These are phyloP conservation scores for Pinguiococcus pyrenoidosus DNA, from an alignment of 108 stramenopile genomes.

Conservation along the genomic window DNA sequence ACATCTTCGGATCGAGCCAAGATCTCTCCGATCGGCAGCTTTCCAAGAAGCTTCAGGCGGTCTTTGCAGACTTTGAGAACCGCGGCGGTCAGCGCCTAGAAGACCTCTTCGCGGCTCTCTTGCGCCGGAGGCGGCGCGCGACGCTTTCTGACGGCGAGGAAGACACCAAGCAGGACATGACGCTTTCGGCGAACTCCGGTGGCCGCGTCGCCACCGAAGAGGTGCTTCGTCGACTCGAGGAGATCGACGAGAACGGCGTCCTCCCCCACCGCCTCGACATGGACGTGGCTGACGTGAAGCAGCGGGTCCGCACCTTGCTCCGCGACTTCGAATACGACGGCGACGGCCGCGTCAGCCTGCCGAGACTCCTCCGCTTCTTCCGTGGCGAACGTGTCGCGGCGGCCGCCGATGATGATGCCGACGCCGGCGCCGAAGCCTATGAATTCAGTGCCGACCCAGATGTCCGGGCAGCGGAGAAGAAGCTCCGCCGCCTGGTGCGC, in stretches of 20 bases:
- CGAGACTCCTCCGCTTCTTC: slow-evolving; percentile 31
- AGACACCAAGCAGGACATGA: too few relatives aligned
- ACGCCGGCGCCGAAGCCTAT: slow-evolving; percentile 10
- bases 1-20: too few relatives aligned
- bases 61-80: too few relatives aligned
- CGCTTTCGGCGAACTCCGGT: too few relatives aligned
- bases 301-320: slow-evolving; percentile 13
- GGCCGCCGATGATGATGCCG: neutral
- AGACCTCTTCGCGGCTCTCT: too few relatives aligned
- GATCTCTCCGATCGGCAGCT: too few relatives aligned
- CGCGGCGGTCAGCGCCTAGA: too few relatives aligned
- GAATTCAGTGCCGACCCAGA: slow-evolving; percentile 33
- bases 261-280: slow-evolving; percentile 1
- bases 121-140: too few relatives aligned
- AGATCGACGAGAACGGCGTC: slow-evolving; percentile 18
- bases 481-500: slow-evolving; percentile 22
- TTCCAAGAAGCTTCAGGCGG: too few relatives aligned
- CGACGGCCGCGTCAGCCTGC: slow-evolving; percentile 28
- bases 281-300: slow-evolving; percentile 6
- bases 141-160: too few relatives aligned
- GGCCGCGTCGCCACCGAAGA: too few relatives aligned
- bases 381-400: too few relatives aligned
- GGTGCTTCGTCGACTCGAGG: slow-evolving; percentile 4
- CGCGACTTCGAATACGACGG: slow-evolving; percentile 26
- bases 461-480: slow-evolving; percentile 32